These are phyloP conservation scores for Cladosporium sp. DNA, from an alignment of 2,329 filamentous ascomycete species.

Conservation along the genomic window DNA sequence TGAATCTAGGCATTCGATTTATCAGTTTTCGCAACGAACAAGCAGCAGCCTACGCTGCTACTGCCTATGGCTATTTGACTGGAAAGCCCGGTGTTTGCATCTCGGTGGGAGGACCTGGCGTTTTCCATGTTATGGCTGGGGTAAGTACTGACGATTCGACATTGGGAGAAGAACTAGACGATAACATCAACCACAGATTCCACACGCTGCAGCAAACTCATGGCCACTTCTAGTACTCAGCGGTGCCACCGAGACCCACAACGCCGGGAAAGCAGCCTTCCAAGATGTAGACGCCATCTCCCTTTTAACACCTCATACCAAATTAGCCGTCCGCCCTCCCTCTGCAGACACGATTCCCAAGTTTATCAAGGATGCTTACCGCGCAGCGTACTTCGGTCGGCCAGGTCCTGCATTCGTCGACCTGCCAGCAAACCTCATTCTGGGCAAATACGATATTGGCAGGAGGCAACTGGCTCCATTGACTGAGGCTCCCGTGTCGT, in stretches of 20 bases:
- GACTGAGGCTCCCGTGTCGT: slow-evolving; percentile 37
- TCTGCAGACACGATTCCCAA: slow-evolving; percentile 44
- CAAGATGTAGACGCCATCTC: slow-evolving; percentile 55
- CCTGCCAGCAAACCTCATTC: slow-evolving; percentile 53
- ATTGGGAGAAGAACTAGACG: background rate
- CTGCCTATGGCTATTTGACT: slow-evolving; percentile 56
- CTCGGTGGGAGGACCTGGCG: slow-evolving; percentile 56
- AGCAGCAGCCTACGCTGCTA: slow-evolving; percentile 55
- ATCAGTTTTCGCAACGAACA: slow-evolving; percentile 58
- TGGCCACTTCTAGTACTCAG: slow-evolving; percentile 54
- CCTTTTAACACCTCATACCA: slow-evolving; percentile 51
- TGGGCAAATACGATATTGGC: slow-evolving; percentile 31
- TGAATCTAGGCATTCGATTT: slow-evolving; percentile 54
- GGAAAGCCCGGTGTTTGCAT: slow-evolving; percentile 54
- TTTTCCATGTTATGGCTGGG: slow-evolving; percentile 55
- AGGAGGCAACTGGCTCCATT: slow-evolving; percentile 18
- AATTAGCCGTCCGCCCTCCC: slow-evolving; percentile 46
- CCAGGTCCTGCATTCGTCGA: slow-evolving; percentile 53
- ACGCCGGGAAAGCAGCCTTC: slow-evolving; percentile 51
- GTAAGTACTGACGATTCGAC: slow-evolving; percentile 32
- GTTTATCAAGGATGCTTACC: slow-evolving; percentile 49
- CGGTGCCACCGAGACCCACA: slow-evolving; percentile 50
- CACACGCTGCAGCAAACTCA: slow-evolving; percentile 46
- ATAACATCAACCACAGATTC: slow-evolving; percentile 17
- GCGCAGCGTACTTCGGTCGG: slow-evolving; percentile 51